Base-by-base conservation (phyloP, 2,329 filamentous ascomycete genomes). In the Bipolaris zeicola region DNA sequence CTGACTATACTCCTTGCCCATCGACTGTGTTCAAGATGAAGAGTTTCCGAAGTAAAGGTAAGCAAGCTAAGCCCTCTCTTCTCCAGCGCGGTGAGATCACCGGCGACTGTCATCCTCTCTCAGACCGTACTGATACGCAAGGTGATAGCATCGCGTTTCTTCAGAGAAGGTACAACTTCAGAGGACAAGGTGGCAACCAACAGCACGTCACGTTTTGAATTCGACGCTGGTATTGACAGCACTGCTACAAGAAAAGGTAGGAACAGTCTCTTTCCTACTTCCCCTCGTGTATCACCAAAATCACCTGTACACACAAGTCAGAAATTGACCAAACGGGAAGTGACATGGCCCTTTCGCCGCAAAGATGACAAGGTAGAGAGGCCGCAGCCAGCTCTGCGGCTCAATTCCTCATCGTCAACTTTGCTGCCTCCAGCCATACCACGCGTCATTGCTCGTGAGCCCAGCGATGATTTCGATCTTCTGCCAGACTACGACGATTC, bases 1-100 rank as follows among this genome's bases (percentile, higher is more conserved):
- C 18, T 1, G 2, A 31, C 28, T 34, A 2, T n/a, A 33, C 13
- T 13, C 20, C 34, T 24, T 10, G 6, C 10, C 4, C 6, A 16
- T 24, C 10, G 26, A 39, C 34, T 18, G 24, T 46, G 7, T 26
- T 7, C 42, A 60, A 10, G 4, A 68, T 67, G 67, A 65, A 65
- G 45, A 62, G 52, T 16, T 56, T 70, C 34, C 64, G 60, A 46
- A 47, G 36, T 18, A 67, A 65, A 61, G 62, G 66, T 62, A 63
- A 18, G 50, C 13, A 47, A 49, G 8, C 46, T 41, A 6, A 10
- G 26, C 39, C 28, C 14, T 34, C 6, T 34, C 8, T 39, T 16
- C 18, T 41, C 26, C 16, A 16, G 34, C 22, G 22, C 22, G 6
- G 14, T 48, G n/a, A 33, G n/a, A 5, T 28, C 24, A 6, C 36